Percentiles rank a stretch among this genome's conserved stretches.
Conservation (phyloP, 176 grass and related monocot genomes). For the Oryza nivara region DNA sequence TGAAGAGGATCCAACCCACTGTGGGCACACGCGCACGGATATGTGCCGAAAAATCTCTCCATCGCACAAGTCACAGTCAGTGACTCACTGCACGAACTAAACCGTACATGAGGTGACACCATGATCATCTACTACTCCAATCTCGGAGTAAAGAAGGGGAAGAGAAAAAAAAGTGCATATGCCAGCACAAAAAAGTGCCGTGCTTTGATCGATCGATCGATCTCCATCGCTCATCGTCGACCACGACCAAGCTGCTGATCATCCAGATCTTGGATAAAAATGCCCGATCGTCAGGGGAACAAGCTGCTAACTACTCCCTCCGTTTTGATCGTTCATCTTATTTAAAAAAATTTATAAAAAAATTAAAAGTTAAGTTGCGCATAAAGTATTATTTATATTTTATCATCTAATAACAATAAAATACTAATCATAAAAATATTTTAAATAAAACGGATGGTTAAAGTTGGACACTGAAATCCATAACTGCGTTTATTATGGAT, state of each 20-base stretch:
- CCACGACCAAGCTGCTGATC: too few species aligned
- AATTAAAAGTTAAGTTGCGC: too few species aligned
- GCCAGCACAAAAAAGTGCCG: too few species aligned
- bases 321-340: too few species aligned
- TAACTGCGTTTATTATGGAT: too few species aligned
- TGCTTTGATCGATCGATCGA: not conserved
- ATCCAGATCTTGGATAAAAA: not conserved
- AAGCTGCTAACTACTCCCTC: too few species aligned
- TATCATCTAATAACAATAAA: too few species aligned
- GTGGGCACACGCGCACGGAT: not conserved
- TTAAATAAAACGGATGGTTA: too few species aligned
- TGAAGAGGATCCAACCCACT: not conserved
- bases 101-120: not conserved
- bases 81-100: not conserved
- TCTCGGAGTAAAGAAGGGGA: not conserved
- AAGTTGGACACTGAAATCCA: too few species aligned
- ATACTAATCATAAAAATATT: too few species aligned
- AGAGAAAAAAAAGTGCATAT: not conserved
- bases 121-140: not conserved
- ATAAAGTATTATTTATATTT: too few species aligned
- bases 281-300: not conserved
- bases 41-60: not conserved
- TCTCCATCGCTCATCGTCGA: not conserved
- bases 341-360: too few species aligned
- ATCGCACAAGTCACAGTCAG: not conserved